Conservation (phyloP, 345 rosid genomes). For the Litchi chinensis region DNA sequence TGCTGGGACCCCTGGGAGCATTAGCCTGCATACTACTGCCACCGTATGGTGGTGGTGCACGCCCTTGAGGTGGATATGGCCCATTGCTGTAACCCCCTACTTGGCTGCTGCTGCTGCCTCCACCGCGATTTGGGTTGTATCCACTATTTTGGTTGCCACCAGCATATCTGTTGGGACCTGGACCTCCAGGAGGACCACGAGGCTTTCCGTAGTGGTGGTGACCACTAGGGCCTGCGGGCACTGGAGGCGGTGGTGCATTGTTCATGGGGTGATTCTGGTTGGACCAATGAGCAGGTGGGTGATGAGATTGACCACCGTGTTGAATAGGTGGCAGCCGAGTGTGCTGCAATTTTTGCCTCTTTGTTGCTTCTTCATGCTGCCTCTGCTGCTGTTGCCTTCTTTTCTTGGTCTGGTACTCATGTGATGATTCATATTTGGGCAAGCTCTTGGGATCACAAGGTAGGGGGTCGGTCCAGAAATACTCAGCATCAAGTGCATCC, state of each 20-base stretch:
- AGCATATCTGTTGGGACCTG: slow-evolving; percentile 57
- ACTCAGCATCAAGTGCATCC: slow-evolving; percentile 97
- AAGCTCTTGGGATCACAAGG: slow-evolving; percentile 96
- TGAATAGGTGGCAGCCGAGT: slow-evolving; percentile 79
- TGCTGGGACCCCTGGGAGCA: slow-evolving; percentile 23
- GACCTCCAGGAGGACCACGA: slow-evolving; percentile 78
- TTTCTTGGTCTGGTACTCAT: slow-evolving; percentile 95
- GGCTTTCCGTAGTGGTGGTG: slow-evolving; percentile 68
- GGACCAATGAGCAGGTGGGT: slow-evolving; percentile 27
- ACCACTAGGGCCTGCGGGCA: slow-evolving; percentile 62
- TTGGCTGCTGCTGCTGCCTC: slow-evolving; percentile 21
- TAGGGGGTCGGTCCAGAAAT: slow-evolving; percentile 94
- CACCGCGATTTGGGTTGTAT: slow-evolving; percentile 35
- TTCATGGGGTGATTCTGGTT: slow-evolving; percentile 53
- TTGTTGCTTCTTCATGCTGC: slow-evolving; percentile 81
- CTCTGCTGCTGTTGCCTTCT: slow-evolving; percentile 91
- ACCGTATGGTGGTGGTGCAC: slow-evolving; percentile 73
- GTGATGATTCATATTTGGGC: slow-evolving; percentile 90
- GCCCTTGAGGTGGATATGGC: slow-evolving; percentile 81
- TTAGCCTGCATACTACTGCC: slow-evolving; percentile 49
- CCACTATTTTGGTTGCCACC: slow-evolving; percentile 57
- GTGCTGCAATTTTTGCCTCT: slow-evolving; percentile 84
- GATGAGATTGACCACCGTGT: slow-evolving; percentile 77
- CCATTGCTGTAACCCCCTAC: slow-evolving; percentile 66
- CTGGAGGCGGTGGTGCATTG: slow-evolving; percentile 65